A percentile compares a stretch with the other conserved stretches of the same genome.
Evolutionary conservation across 768 basidiomycete species (phyloP).

Genomic region (Phallus indusiatus): DNA sequence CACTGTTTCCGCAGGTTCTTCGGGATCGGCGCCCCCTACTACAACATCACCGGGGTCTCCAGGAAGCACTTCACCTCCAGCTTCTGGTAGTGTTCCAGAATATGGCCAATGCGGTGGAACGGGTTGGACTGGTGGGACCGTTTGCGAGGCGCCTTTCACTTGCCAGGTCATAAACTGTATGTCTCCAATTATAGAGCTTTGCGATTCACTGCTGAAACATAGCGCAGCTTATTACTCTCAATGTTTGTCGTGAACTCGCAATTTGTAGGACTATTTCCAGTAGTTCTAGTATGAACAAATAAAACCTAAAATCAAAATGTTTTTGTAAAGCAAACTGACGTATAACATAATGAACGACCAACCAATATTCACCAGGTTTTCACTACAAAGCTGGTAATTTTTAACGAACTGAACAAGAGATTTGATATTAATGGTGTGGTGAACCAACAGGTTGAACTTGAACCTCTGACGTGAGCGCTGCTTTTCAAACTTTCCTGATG

Average conservation of each 20-base stretch:
- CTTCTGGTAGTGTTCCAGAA: background rate
- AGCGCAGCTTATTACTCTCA: background rate
- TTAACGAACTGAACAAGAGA: no score
- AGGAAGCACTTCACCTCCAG: background rate
- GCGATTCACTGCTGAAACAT: background rate
- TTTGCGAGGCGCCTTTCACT: background rate
- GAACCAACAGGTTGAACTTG: no score
- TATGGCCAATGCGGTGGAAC: background rate
- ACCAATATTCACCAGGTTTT: no score
- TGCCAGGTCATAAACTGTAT: background rate
- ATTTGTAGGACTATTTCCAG: no score
- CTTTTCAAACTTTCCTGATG: no score
- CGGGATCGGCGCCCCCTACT: background rate
- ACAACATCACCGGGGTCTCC: background rate
- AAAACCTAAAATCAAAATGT: no score
- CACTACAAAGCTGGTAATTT: no score
- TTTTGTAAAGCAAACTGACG: no score
- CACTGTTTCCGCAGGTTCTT: constrained; percentile 3
- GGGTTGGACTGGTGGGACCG: background rate
- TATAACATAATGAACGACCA: no score
- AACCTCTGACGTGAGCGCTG: no score
- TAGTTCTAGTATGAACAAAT: no score
- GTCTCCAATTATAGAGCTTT: background rate
- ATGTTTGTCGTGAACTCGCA: background rate
- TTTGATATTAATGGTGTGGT: no score